These are phyloP conservation scores for Medakamo hakoo DNA, from an alignment of 139 green algal genomes.

Conservation along the genomic window DNA sequence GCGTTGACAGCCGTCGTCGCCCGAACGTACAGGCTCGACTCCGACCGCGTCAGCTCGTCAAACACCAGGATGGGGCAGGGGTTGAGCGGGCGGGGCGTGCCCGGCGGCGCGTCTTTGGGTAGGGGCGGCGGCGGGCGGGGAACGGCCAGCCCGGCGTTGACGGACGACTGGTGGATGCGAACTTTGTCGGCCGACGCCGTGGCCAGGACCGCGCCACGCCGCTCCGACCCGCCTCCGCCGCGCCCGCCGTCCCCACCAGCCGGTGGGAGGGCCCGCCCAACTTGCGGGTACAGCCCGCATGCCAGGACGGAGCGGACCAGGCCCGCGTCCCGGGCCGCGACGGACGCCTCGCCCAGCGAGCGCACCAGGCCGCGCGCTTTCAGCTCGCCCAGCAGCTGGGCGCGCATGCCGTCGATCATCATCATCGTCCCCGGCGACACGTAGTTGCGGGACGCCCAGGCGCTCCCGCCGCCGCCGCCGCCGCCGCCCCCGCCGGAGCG, in stretches of 20 bases:
- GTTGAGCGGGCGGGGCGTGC: neutral
- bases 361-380: constrained; percentile 17
- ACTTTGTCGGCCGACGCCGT: constrained; percentile 25
- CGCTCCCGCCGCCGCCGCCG: constrained; percentile 14
- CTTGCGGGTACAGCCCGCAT: constrained; percentile 30
- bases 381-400: constrained; percentile 48
- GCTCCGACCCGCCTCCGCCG: neutral
- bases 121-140: no score
- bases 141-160: constrained; percentile 18
- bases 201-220: constrained; percentile 13
- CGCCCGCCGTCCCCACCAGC: constrained; percentile 1
- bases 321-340: constrained; percentile 8
- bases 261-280: constrained; percentile 13
- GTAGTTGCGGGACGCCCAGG: constrained; percentile 29
- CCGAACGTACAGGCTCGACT: constrained; percentile 5
- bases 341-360: constrained; percentile 13
- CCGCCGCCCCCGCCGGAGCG: neutral
- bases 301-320: constrained; percentile 20
- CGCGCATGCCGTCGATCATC: constrained; percentile 54
- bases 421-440: constrained; percentile 39
- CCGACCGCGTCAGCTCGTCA: neutral
- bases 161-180: constrained; percentile 23
- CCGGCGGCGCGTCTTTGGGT: constrained; percentile 1
- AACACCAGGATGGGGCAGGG: neutral
- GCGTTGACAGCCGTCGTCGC: neutral